Conservation (phyloP, 139 green algal genomes). For the Axilococcus clingmanii region DNA sequence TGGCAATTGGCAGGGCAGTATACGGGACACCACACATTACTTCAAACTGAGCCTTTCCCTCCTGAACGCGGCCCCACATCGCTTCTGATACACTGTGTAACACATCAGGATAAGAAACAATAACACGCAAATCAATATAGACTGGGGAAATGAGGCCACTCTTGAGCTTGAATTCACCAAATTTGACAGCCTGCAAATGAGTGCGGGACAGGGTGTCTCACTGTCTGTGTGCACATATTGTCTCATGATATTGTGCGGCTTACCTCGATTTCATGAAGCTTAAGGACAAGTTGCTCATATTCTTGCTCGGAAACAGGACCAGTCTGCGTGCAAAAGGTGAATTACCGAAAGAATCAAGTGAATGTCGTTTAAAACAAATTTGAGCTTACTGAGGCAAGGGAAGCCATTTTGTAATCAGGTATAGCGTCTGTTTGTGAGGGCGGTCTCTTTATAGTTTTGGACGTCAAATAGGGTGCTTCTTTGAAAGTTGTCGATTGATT, state of each 20-base stretch:
- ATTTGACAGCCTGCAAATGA: constrained; percentile 87
- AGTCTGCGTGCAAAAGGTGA: constrained; percentile 15
- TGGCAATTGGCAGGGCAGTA: constrained; percentile 97
- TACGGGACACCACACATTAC: constrained; percentile 98
- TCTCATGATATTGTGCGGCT: too few species aligned
- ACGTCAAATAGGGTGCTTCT: too few species aligned
- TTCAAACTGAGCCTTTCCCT: constrained; percentile 66
- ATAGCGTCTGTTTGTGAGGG: too few species aligned
- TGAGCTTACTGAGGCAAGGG: too few species aligned
- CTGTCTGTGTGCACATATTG: too few species aligned
- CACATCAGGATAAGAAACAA: constrained; percentile 97
- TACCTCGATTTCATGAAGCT: constrained; percentile 84
- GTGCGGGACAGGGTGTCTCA: background rate
- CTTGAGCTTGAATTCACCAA: constrained; percentile 98
- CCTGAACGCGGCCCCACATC: constrained; percentile 72
- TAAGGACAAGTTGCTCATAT: constrained; percentile 75
- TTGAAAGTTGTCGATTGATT: too few species aligned
- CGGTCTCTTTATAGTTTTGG: too few species aligned
- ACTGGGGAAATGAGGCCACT: constrained; percentile 91
- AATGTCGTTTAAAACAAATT: too few species aligned
- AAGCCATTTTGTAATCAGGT: too few species aligned
- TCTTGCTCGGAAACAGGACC: constrained; percentile 53
- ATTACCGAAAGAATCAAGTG: too few species aligned
- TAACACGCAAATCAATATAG: constrained; percentile 96
- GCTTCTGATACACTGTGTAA: constrained; percentile 73